Conservation (phyloP, 164 flowering plant species). For the Liquidambar formosana region DNA sequence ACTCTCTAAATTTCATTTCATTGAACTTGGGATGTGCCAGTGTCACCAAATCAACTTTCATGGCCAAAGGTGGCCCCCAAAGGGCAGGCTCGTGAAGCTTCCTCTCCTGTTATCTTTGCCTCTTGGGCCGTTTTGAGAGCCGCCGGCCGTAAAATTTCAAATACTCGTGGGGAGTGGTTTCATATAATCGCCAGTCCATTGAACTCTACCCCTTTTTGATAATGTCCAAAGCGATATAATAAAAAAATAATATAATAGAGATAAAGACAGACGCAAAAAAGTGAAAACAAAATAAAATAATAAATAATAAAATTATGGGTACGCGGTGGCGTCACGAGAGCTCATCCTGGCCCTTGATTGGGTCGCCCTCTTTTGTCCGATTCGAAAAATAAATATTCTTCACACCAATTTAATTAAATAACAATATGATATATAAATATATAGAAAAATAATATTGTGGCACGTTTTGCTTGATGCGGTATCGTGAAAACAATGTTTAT, state of each 20-base stretch:
- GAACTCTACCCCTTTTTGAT: background rate
- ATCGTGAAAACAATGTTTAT: slow-evolving; percentile 16
- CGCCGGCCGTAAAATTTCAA: no score
- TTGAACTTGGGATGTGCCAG: no score
- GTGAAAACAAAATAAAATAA: background rate
- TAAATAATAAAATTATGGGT: background rate
- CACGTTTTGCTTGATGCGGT: slow-evolving; percentile 35
- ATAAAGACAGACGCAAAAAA: slow-evolving; percentile 2
- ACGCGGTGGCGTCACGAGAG: slow-evolving; percentile 8
- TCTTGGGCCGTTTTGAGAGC: no score
- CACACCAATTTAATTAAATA: background rate
- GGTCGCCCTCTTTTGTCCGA: background rate
- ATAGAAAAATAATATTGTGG: slow-evolving; percentile 5
- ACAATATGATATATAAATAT: no score
- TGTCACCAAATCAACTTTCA: no score
- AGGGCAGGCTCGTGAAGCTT: no score
- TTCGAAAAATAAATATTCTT: background rate
- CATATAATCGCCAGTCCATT: background rate
- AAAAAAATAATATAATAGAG: background rate
- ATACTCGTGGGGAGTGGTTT: background rate
- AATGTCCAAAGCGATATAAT: background rate
- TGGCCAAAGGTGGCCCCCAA: no score
- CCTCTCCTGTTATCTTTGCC: no score
- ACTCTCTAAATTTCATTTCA: no score
- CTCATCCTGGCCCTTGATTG: slow-evolving; percentile 19